phyloP scores from a whole-genome alignment of 306 rosid genomes.

The Comarum palustre region DNA sequence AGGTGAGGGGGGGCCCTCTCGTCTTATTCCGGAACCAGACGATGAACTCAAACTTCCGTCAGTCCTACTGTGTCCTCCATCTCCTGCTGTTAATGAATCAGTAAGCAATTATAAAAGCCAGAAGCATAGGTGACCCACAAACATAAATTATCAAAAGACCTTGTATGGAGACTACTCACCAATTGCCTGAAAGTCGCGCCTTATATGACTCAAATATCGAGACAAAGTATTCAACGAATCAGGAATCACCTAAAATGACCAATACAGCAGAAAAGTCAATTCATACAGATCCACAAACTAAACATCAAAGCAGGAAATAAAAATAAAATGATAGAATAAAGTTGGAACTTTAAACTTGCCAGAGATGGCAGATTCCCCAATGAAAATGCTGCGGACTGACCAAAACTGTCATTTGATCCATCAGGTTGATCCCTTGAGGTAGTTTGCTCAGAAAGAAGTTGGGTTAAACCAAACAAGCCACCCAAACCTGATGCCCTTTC shows the following conservation, averaged over 20 bases:
- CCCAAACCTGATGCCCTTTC: conserved; percentile 56
- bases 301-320: conserved; percentile 12
- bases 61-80: conserved; percentile 42
- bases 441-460: conserved; percentile 57
- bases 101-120: conserved; percentile 30
- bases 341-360: conserved; percentile 51
- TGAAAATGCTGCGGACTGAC: conserved; percentile 56
- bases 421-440: conserved; percentile 48
- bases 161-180: conserved; percentile 49
- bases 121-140: conserved; percentile 15
- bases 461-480: conserved; percentile 48
- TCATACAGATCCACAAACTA: neutral
- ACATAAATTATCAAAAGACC: conserved; percentile 17
- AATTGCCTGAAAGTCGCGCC: conserved; percentile 61
- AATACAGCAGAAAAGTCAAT: conserved; percentile 6
- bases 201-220: conserved; percentile 60
- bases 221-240: conserved; percentile 89
- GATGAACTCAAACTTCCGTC: conserved; percentile 50
- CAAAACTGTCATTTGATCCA: conserved; percentile 50
- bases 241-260: conserved; percentile 72
- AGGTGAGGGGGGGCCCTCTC: conserved; percentile 66
- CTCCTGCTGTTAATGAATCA: conserved; percentile 59
- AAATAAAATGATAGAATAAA: conserved; percentile 12
- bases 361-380: conserved; percentile 69
- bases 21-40: conserved; percentile 36